Percentiles rank a stretch among this genome's conserved stretches.
Evolutionary conservation across 2,329 filamentous ascomycete genomes (phyloP).

Genomic region (Pseudogymnoascus sp.): DNA sequence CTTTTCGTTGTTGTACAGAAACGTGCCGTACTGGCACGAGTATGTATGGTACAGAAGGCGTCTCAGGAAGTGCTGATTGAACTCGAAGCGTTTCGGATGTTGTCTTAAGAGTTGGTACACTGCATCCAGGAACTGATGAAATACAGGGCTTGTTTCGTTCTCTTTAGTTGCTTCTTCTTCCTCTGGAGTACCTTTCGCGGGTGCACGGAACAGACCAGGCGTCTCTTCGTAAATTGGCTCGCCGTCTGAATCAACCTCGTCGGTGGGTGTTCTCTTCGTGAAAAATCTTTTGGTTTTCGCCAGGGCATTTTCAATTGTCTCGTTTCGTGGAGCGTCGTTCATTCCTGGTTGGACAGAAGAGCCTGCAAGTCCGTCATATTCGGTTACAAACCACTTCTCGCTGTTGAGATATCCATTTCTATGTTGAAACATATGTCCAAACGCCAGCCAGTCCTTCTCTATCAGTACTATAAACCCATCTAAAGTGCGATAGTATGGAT

Average conservation of each 20-base stretch:
- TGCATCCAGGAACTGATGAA: constrained; percentile 94
- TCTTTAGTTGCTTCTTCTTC: constrained; percentile 64
- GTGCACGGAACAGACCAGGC: constrained; percentile 31
- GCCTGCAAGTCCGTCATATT: constrained; percentile 68
- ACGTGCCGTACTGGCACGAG: constrained; percentile 93
- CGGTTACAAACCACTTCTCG: constrained; percentile 87
- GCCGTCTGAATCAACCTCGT: constrained; percentile 50
- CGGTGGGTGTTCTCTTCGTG: constrained; percentile 64
- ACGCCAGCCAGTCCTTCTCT: constrained; percentile 96
- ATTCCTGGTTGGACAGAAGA: constrained; percentile 53
- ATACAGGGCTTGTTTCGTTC: constrained; percentile 92
- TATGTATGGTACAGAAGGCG: constrained; percentile 88
- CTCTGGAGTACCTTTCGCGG: constrained; percentile 32
- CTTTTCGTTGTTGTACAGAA: constrained; percentile 90
- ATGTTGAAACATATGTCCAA: constrained; percentile 94
- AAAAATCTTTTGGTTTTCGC: constrained; percentile 84
- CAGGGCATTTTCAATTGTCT: constrained; percentile 78
- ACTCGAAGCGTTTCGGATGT: constrained; percentile 83
- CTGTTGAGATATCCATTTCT: constrained; percentile 80
- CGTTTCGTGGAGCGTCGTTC: constrained; percentile 44
- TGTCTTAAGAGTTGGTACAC: constrained; percentile 85
- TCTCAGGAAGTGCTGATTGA: constrained; percentile 86
- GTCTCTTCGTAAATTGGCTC: constrained; percentile 22
- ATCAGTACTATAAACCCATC: constrained; percentile 90
- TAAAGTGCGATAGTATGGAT: constrained; percentile 89